phyloP scores from a whole-genome alignment of 139 green algal genomes.

The Chlorokybus atmophyticus region DNA sequence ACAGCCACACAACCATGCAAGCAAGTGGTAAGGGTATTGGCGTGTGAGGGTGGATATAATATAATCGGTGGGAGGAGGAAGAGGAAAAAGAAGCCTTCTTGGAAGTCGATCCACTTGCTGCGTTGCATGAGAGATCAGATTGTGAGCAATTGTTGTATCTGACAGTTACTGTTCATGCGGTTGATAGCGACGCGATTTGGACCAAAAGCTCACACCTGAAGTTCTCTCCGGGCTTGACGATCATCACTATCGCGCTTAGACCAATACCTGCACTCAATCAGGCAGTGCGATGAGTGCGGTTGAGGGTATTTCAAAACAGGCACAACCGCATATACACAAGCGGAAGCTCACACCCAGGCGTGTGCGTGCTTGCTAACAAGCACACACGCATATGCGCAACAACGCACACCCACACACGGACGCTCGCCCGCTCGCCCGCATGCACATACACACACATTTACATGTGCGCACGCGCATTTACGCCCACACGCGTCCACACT shows the following conservation, averaged over 20 bases:
- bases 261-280: conserved; percentile 16
- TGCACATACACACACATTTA: conserved; percentile 1
- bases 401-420: not conserved
- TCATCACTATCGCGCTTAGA: conserved; percentile 2
- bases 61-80: conserved; percentile 28
- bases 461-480: not conserved
- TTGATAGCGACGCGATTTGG: not conserved
- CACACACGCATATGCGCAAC: not conserved
- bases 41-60: conserved; percentile 20
- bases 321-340: too few relatives aligned
- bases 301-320: too few relatives aligned
- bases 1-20: too few relatives aligned
- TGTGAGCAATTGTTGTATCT: conserved; percentile 1
- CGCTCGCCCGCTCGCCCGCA: not conserved
- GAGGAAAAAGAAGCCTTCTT: conserved; percentile 23
- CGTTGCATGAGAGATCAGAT: conserved; percentile 1
- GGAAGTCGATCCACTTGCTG: conserved; percentile 19
- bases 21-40: too few relatives aligned
- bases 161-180: not conserved
- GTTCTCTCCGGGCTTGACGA: conserved; percentile 7
- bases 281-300: too few relatives aligned
- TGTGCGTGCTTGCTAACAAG: too few relatives aligned
- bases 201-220: conserved; percentile 4
- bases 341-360: too few relatives aligned
- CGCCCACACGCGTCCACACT: not conserved